A percentile compares a stretch with the other conserved stretches of the same genome.
phyloP scores from a whole-genome alignment of 2,329 filamentous ascomycete genomes.

The Nigrospora osmanthi region DNA sequence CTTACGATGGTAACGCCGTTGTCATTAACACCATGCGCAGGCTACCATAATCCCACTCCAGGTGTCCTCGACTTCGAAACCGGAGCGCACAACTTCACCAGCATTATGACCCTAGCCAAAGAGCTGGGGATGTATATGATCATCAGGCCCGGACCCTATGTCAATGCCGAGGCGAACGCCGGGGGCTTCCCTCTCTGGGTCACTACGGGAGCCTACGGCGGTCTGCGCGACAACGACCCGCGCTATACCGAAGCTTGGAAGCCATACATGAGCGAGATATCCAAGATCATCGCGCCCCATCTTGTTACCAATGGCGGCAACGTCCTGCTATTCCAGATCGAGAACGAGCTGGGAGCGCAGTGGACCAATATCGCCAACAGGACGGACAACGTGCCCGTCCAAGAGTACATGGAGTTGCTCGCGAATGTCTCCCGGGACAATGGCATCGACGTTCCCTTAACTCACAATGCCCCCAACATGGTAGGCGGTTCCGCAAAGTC shows the following conservation, averaged over 20 bases:
- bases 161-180: slow-evolving; percentile 56
- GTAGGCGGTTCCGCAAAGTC: slow-evolving; percentile 3
- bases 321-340: slow-evolving; percentile 47
- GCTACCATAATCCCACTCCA: slow-evolving; percentile 27
- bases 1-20: no score
- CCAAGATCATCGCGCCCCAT: slow-evolving; percentile 40
- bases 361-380: slow-evolving; percentile 31
- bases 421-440: slow-evolving; percentile 43
- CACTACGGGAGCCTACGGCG: slow-evolving; percentile 51
- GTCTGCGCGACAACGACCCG: slow-evolving; percentile 42
- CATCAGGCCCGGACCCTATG: slow-evolving; percentile 51
- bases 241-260: slow-evolving; percentile 45
- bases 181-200: slow-evolving; percentile 57
- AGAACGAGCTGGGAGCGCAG: slow-evolving; percentile 44
- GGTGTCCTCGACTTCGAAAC: slow-evolving; percentile 38
- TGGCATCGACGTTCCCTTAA: slow-evolving; percentile 51
- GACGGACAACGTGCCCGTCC: slow-evolving; percentile 38
- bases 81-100: slow-evolving; percentile 43
- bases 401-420: slow-evolving; percentile 50
- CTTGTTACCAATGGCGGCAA: slow-evolving; percentile 50
- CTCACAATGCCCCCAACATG: slow-evolving; percentile 53
- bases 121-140: slow-evolving; percentile 47
- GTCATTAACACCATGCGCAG: slow-evolving; percentile 3
- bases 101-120: slow-evolving; percentile 43
- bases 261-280: slow-evolving; percentile 43